These are phyloP conservation scores for Stropharia rugosoannulata DNA, from an alignment of 768 basidiomycete genomes.

Conservation along the genomic window DNA sequence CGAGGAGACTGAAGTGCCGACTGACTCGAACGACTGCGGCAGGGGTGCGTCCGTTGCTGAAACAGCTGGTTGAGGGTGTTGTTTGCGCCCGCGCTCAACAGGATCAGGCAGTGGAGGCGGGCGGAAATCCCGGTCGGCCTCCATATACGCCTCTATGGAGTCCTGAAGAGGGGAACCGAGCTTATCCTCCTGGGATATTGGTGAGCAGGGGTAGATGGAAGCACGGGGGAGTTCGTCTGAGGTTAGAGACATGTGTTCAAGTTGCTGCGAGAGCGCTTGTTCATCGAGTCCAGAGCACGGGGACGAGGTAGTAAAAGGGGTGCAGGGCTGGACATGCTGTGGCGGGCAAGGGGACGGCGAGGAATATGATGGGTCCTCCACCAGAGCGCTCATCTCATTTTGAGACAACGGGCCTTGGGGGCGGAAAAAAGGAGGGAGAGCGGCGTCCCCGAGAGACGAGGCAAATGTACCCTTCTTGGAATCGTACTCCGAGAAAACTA, in stretches of 20 bases:
- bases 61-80: background rate
- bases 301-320: background rate
- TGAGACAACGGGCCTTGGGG: background rate
- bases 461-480: constrained; percentile 8
- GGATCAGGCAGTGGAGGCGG: background rate
- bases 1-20: background rate
- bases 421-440: background rate
- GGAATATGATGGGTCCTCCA: background rate
- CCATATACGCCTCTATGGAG: constrained; percentile 8
- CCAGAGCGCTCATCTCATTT: constrained; percentile 3
- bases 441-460: constrained; percentile 6
- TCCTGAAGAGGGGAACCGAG: constrained; percentile 10
- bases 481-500: constrained; percentile 13
- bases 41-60: background rate
- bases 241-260: background rate
- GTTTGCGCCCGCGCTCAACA: background rate
- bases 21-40: background rate
- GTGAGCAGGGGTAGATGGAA: constrained; percentile 6
- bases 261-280: background rate
- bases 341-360: background rate
- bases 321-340: background rate
- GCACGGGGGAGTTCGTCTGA: background rate
- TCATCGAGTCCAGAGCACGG: background rate
- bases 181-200: constrained; percentile 1
- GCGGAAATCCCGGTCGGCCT: background rate